These are phyloP conservation scores for Mrakia frigida DNA, from an alignment of 768 basidiomycete species.

Conservation along the genomic window DNA sequence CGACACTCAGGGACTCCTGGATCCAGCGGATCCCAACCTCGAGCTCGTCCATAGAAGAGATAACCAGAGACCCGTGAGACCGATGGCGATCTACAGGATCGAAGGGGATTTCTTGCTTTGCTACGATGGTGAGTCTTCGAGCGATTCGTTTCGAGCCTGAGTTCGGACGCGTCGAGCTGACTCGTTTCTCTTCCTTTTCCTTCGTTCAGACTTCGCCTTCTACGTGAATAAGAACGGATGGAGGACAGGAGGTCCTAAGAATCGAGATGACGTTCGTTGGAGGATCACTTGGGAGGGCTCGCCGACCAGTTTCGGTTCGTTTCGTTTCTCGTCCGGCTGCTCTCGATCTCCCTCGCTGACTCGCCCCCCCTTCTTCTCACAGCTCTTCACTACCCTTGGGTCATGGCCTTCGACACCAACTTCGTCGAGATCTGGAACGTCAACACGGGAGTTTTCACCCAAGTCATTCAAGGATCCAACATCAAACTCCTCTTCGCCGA, in stretches of 20 bases:
- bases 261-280: conserved; percentile 49
- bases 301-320: conserved; percentile 88
- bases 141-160: neutral
- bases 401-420: conserved; percentile 90
- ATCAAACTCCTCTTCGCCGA: conserved; percentile 88
- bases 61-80: conserved; percentile 57
- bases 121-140: conserved; percentile 74
- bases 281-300: conserved; percentile 95
- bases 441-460: conserved; percentile 81
- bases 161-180: neutral
- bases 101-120: conserved; percentile 95
- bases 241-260: conserved; percentile 48
- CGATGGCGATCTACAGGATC: conserved; percentile 94
- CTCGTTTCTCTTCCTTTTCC: neutral
- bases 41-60: conserved; percentile 86
- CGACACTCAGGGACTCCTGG: conserved; percentile 92
- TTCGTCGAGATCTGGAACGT: conserved; percentile 97
- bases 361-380: conserved; percentile 11
- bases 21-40: conserved; percentile 81
- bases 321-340: neutral
- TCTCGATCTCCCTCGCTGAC: conserved; percentile 14
- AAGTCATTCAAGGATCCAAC: conserved; percentile 67
- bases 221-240: conserved; percentile 97
- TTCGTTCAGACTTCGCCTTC: conserved; percentile 84
- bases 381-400: conserved; percentile 96